Percentiles rank a stretch among this genome's conserved stretches.
Conservation (phyloP, 2,329 filamentous ascomycete genomes). For the Pseudocercospora cruenta region DNA sequence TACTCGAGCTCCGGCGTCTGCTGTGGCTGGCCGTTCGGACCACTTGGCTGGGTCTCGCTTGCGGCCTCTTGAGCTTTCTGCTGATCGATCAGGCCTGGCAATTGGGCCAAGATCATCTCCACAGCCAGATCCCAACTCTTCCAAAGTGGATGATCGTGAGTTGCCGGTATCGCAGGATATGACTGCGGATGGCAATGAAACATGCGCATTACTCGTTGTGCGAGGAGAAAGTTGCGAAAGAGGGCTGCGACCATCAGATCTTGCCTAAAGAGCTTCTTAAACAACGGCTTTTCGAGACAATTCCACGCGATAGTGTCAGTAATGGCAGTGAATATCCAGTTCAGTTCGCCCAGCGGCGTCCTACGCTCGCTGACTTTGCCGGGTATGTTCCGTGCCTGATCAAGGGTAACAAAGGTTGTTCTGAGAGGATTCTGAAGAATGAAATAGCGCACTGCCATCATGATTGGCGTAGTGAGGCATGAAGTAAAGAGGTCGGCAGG, state of each 20-base stretch:
- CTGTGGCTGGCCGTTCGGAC: slow-evolving; percentile 21
- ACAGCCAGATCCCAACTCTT: slow-evolving; percentile 97
- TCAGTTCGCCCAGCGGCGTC: slow-evolving; percentile 91
- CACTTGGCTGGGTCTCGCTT: slow-evolving; percentile 24
- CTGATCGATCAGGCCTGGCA: slow-evolving; percentile 79
- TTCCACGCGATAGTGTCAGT: slow-evolving; percentile 99
- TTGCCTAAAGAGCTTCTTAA: slow-evolving; percentile 95
- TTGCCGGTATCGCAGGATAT: slow-evolving; percentile 88
- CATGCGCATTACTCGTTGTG: slow-evolving; percentile 92
- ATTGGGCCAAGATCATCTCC: slow-evolving; percentile 88
- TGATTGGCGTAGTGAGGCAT: slow-evolving; percentile 94
- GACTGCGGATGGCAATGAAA: slow-evolving; percentile 96
- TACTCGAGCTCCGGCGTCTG: slow-evolving; percentile 74
- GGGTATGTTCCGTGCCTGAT: slow-evolving; percentile 85
- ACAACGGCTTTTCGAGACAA: slow-evolving; percentile 82
- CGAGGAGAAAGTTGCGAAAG: slow-evolving; percentile 93
- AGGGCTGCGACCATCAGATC: slow-evolving; percentile 98
- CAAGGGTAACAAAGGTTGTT: slow-evolving; percentile 64
- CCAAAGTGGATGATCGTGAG: slow-evolving; percentile 93
- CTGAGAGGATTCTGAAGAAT: slow-evolving; percentile 84
- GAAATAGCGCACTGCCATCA: slow-evolving; percentile 96
- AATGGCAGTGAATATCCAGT: slow-evolving; percentile 99
- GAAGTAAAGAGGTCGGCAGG: slow-evolving; percentile 95
- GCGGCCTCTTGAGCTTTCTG: slow-evolving; percentile 62
- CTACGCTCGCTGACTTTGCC: slow-evolving; percentile 89